These are phyloP conservation scores for Coffea canephora DNA, from an alignment of 257 asterid species.

Conservation along the genomic window DNA sequence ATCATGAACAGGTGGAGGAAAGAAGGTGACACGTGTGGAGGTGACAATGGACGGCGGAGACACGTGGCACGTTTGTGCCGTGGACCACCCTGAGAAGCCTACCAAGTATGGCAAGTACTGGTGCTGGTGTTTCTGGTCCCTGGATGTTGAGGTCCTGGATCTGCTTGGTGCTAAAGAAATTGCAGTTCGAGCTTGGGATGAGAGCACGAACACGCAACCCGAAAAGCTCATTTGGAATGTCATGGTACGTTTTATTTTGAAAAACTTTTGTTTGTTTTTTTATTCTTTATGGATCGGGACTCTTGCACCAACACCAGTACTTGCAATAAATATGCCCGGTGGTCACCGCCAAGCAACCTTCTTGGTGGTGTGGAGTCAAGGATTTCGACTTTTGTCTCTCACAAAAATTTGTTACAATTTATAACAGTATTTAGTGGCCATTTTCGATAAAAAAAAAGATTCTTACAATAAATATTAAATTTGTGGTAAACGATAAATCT, in stretches of 20 bases:
- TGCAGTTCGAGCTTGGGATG: constrained; percentile 92
- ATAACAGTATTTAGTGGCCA: no score
- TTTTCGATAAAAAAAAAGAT: no score
- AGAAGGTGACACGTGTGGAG: constrained; percentile 87
- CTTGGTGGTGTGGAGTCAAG: no score
- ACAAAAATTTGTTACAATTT: no score
- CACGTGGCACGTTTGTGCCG: constrained; percentile 57
- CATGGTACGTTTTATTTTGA: constrained; percentile 47
- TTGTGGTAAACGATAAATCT: no score
- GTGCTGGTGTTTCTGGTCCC: constrained; percentile 98
- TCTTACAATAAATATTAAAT: no score
- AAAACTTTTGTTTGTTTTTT: neutral
- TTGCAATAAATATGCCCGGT: no score
- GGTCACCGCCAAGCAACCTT: no score
- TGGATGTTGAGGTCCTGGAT: constrained; percentile 82
- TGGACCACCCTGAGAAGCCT: constrained; percentile 73
- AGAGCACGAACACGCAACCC: constrained; percentile 87
- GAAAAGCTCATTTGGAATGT: constrained; percentile 91
- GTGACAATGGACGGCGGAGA: constrained; percentile 91
- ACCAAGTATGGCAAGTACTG: constrained; percentile 80
- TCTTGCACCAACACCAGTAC: no score
- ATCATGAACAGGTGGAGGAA: constrained; percentile 69
- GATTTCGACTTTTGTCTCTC: no score
- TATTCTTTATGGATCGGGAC: no score
- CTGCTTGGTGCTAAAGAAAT: constrained; percentile 79